These are phyloP conservation scores for Avena atlantica DNA, from an alignment of 176 grass and related monocot genomes.

Conservation along the genomic window DNA sequence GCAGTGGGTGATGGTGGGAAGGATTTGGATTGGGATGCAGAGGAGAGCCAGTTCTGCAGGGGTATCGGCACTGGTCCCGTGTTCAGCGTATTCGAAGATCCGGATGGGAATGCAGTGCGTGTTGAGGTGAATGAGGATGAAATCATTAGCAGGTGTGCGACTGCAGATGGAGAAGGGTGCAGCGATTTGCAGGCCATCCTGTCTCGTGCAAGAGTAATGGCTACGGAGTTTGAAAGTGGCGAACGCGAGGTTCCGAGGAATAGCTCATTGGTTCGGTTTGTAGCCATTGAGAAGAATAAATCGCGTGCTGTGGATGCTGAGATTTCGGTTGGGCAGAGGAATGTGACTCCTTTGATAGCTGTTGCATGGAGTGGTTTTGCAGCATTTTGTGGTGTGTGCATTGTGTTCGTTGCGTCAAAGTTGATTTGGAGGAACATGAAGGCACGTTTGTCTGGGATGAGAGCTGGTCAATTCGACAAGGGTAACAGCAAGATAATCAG, in stretches of 20 bases:
- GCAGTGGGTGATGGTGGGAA: background rate
- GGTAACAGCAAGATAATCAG: background rate
- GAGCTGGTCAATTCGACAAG: background rate
- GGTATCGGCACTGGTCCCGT: slow-evolving; percentile 13
- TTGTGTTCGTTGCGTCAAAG: background rate
- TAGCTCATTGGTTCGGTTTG: slow-evolving; percentile 33
- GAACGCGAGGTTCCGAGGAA: slow-evolving; percentile 17
- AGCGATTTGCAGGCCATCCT: slow-evolving; percentile 14
- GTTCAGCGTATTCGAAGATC: slow-evolving; percentile 39
- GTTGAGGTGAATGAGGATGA: slow-evolving; percentile 49
- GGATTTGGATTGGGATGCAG: slow-evolving; percentile 25
- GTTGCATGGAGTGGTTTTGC: slow-evolving; percentile 36
- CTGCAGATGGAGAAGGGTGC: background rate
- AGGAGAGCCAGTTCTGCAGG: slow-evolving; percentile 25
- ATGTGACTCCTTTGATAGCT: slow-evolving; percentile 11
- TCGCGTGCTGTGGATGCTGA: background rate
- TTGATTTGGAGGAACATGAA: slow-evolving; percentile 10
- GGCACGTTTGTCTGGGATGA: background rate
- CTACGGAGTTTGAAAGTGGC: slow-evolving; percentile 17
- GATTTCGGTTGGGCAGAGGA: slow-evolving; percentile 4
- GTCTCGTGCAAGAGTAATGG: slow-evolving; percentile 40
- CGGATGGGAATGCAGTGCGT: background rate
- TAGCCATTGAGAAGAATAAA: slow-evolving; percentile 20
- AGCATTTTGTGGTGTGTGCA: slow-evolving; percentile 40
- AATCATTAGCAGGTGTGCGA: slow-evolving; percentile 32